Base-by-base conservation (phyloP, 495 filamentous ascomycete genomes). In the Aspergillus panamensis region DNA sequence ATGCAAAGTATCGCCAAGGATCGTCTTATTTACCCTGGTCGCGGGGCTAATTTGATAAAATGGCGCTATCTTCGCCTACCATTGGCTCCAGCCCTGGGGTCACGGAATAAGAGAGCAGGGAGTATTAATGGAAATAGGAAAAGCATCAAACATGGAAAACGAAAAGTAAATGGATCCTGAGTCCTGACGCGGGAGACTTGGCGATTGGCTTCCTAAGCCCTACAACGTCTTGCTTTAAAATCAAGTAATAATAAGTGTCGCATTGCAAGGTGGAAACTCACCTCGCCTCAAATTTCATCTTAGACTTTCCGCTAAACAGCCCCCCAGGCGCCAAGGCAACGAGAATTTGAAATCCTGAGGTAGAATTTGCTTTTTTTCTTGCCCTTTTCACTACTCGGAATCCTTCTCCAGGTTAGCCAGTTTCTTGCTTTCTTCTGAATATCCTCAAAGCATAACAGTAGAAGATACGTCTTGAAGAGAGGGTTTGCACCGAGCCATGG, bases 271-370 rank as follows among this genome's bases (percentile, higher is more conserved):
- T 16, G n/a, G 42, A 20, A 20, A 21, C 16, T 17, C 17, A 20
- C 17, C 9, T 45, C 17, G 19, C 42, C 42, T 45, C 42, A 45
- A 20, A 20, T n/a, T 45, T 29, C 25, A 49, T 13, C 12, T 49
- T 49, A 49, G 47, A 49, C 47, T 49, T 49, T 31, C 19, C 25
- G 29, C 47, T 49, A 49, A 49, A 20, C 31, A 49, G 12, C 21
- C 25, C 7, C n/a, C n/a, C n/a, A n/a, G n/a, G n/a, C n/a, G n/a
- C n/a, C n/a, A n/a, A n/a, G 19, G 29, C 8, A 30, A 49, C 21
- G 6, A 5, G 47, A 20, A 31, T 30, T 49, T 31, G 29, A 49
- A 49, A 49, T 49, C 47, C 47, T n/a, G n/a, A n/a, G n/a, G 31
- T 12, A 1, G 25, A 8, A 39, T 39, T 10, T 12, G 25, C 25